A percentile compares a stretch with the other conserved stretches of the same genome.
Conservation (phyloP, 2,329 filamentous ascomycete species). For the Teratosphaeria epicoccoides region DNA sequence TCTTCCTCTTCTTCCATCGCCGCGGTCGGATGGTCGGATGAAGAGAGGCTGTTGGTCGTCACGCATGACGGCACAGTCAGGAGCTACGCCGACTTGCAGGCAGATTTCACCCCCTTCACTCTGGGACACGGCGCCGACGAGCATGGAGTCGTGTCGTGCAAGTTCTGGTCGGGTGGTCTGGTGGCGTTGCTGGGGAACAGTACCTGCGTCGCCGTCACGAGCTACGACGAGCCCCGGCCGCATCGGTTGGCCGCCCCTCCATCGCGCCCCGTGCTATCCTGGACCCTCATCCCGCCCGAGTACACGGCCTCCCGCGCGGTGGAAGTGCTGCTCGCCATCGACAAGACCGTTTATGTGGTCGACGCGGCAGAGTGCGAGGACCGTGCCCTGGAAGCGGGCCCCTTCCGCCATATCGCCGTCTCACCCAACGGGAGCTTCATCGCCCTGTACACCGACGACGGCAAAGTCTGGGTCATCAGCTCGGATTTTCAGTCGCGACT, state of each 20-base stretch:
- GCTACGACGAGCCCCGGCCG: conserved; percentile 82
- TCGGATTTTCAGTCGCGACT: conserved; percentile 89
- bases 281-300: conserved; percentile 78
- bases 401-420: conserved; percentile 80
- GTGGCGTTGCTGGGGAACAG: conserved; percentile 88
- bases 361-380: conserved; percentile 88
- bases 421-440: conserved; percentile 85
- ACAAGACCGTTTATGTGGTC: conserved; percentile 71
- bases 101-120: conserved; percentile 89
- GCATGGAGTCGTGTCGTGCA: conserved; percentile 75
- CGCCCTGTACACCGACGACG: conserved; percentile 74
- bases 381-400: conserved; percentile 78
- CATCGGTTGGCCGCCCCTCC: conserved; percentile 68
- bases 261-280: conserved; percentile 70
- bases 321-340: conserved; percentile 79
- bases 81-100: conserved; percentile 83
- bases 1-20: too few species aligned
- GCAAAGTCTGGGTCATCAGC: conserved; percentile 83
- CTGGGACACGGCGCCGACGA: conserved; percentile 82
- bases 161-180: conserved; percentile 86
- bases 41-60: conserved; percentile 81
- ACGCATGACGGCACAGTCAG: conserved; percentile 82
- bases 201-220: conserved; percentile 71
- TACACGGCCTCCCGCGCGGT: conserved; percentile 87
- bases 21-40: conserved; percentile 90